Percentiles rank a stretch among this genome's conserved stretches.
Conservation (phyloP, 345 rosid species). For the Theobroma cacao region DNA sequence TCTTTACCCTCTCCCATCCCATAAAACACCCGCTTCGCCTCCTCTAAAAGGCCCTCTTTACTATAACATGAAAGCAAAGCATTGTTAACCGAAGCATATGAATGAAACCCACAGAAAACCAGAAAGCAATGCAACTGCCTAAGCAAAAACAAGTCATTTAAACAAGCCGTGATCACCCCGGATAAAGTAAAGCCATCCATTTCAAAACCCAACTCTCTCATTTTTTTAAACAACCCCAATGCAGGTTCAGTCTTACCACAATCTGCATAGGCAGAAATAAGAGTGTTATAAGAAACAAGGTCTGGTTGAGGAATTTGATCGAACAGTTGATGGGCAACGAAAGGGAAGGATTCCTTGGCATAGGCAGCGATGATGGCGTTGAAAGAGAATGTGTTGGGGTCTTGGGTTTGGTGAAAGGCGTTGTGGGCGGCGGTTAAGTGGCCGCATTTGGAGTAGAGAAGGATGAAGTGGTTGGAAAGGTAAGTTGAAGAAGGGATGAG, state of each 20-base stretch:
- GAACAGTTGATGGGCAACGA: slow-evolving; percentile 60
- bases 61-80: slow-evolving; percentile 64
- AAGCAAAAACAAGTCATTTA: slow-evolving; percentile 39
- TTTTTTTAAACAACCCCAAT: slow-evolving; percentile 46
- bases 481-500: slow-evolving; percentile 63
- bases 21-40: slow-evolving; percentile 56
- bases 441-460: slow-evolving; percentile 84
- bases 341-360: slow-evolving; percentile 41
- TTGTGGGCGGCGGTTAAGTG: slow-evolving; percentile 46
- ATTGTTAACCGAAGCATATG: slow-evolving; percentile 64
- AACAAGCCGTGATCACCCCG: slow-evolving; percentile 58
- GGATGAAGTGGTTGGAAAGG: slow-evolving; percentile 84
- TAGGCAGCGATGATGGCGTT: slow-evolving; percentile 58
- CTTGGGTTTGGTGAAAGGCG: slow-evolving; percentile 42
- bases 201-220: slow-evolving; percentile 49
- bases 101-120: slow-evolving; percentile 53
- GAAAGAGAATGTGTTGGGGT: slow-evolving; percentile 78
- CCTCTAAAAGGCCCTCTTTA: slow-evolving; percentile 58
- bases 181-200: slow-evolving; percentile 76
- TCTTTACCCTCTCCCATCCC: slow-evolving; percentile 60
- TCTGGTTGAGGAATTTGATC: slow-evolving; percentile 82
- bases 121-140: slow-evolving; percentile 66
- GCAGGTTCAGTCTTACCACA: slow-evolving; percentile 43
- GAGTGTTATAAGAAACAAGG: slow-evolving; percentile 73
- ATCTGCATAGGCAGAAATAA: slow-evolving; percentile 72